phyloP scores from a whole-genome alignment of 495 filamentous ascomycete genomes.

The Daldinia vernicosa region DNA sequence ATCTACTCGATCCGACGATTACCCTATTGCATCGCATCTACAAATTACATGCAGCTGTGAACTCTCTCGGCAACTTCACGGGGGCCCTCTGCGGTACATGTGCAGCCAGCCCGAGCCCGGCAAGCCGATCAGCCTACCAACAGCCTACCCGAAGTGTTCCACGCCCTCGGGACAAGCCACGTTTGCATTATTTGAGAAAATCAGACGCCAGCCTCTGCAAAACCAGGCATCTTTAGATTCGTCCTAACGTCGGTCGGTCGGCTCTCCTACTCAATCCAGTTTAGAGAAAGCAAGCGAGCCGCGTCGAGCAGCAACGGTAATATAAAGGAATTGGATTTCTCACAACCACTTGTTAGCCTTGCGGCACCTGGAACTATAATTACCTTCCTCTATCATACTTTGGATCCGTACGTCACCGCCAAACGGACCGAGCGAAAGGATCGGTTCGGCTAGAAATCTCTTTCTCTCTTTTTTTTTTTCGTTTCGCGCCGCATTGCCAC shows the following conservation, averaged over 20 bases:
- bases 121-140: slow-evolving; percentile 38
- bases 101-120: slow-evolving; percentile 39
- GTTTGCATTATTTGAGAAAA: slow-evolving; percentile 33
- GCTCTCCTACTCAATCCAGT: slow-evolving; percentile 1
- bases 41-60: slow-evolving; percentile 27
- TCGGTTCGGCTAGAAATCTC: slow-evolving; percentile 38
- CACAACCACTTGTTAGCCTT: background rate
- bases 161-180: slow-evolving; percentile 43
- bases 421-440: slow-evolving; percentile 39
- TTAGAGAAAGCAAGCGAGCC: background rate
- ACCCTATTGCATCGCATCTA: slow-evolving; percentile 29
- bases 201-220: slow-evolving; percentile 32
- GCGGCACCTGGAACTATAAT: slow-evolving; percentile 12
- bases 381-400: slow-evolving; percentile 10
- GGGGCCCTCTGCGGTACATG: slow-evolving; percentile 29
- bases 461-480: background rate
- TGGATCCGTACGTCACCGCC: slow-evolving; percentile 20
- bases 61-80: slow-evolving; percentile 36
- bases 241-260: background rate
- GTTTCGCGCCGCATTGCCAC: slow-evolving; percentile 23
- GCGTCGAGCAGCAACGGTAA: background rate
- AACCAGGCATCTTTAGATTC: background rate
- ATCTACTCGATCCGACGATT: slow-evolving; percentile 30
- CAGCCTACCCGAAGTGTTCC: slow-evolving; percentile 40
- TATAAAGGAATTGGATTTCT: slow-evolving; percentile 3